Evolutionary conservation across 208 protist genomes (phyloP).

Genomic region (Crithidia brevicula): DNA sequence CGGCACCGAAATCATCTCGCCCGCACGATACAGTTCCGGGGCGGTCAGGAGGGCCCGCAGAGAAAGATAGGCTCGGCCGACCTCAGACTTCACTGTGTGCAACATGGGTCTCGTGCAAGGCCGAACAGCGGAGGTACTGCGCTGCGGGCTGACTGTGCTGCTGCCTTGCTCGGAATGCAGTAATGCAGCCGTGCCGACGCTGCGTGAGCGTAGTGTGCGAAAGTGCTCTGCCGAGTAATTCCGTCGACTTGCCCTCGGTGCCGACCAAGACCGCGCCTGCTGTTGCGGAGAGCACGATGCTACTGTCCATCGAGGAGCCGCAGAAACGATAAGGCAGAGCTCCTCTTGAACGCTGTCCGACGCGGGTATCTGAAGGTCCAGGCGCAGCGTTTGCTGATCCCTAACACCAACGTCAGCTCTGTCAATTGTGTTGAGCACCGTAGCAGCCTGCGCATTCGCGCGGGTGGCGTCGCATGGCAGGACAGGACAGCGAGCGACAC

Average conservation of each 20-base stretch:
- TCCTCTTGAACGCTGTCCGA: neutral
- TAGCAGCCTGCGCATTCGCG: conserved; percentile 1
- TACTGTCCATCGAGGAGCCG: neutral
- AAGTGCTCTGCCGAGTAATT: conserved; percentile 6
- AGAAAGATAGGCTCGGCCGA: conserved; percentile 7
- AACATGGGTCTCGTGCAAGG: neutral
- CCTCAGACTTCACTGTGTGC: neutral
- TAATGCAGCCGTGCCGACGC: neutral
- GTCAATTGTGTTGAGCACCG: neutral
- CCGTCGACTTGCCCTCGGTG: neutral
- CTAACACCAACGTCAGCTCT: neutral
- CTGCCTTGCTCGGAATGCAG: neutral
- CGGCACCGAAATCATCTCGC: conserved; percentile 42
- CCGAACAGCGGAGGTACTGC: neutral
- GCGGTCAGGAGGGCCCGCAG: conserved; percentile 17
- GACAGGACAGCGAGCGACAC: neutral
- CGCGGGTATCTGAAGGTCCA: conserved; percentile 10
- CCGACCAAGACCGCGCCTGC: neutral
- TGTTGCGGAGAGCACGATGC: too few species aligned
- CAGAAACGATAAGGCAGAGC: conserved; percentile 8
- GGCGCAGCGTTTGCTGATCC: neutral
- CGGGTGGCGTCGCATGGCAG: neutral
- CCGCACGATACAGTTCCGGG: conserved; percentile 34
- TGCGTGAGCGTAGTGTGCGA: conserved; percentile 4
- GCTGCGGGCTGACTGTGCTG: neutral